phyloP scores from a whole-genome alignment of 805 yeast genomes.

The Nakazawaea pomicola region DNA sequence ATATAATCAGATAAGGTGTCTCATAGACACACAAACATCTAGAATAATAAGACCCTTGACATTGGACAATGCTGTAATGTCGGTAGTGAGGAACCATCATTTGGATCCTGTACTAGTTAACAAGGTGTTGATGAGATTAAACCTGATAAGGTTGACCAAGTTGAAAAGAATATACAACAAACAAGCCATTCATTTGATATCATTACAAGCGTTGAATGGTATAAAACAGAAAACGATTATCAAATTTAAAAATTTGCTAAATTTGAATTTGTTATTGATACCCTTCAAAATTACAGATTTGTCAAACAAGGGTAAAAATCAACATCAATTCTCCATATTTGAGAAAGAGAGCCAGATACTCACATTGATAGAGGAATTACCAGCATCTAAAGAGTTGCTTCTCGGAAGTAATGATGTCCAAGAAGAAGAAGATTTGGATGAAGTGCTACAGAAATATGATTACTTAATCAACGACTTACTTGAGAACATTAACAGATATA shows the following conservation, averaged over 20 bases:
- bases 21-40: constrained; percentile 21
- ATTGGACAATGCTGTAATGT: constrained; percentile 13
- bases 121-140: constrained; percentile 12
- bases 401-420: constrained; percentile 8
- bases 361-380: constrained; percentile 24
- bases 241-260: constrained; percentile 19
- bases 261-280: constrained; percentile 23
- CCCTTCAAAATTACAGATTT: constrained; percentile 22
- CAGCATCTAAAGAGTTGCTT: constrained; percentile 17
- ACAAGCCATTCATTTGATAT: constrained; percentile 25
- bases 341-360: constrained; percentile 20
- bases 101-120: constrained; percentile 9
- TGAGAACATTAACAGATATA: constrained; percentile 15
- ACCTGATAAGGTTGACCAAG: constrained; percentile 11
- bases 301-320: constrained; percentile 12
- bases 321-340: constrained; percentile 20
- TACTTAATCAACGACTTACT: constrained; percentile 14
- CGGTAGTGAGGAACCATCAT: constrained; percentile 10
- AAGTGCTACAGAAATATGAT: constrained; percentile 22
- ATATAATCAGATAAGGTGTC: constrained; percentile 21
- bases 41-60: constrained; percentile 16
- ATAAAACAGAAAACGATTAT: constrained; percentile 17
- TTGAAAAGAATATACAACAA: constrained; percentile 22
- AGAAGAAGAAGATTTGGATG: constrained; percentile 5
- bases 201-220: constrained; percentile 23